These are phyloP conservation scores for Calonectria fujianensis DNA, from an alignment of 2,329 filamentous ascomycete genomes.

Conservation along the genomic window DNA sequence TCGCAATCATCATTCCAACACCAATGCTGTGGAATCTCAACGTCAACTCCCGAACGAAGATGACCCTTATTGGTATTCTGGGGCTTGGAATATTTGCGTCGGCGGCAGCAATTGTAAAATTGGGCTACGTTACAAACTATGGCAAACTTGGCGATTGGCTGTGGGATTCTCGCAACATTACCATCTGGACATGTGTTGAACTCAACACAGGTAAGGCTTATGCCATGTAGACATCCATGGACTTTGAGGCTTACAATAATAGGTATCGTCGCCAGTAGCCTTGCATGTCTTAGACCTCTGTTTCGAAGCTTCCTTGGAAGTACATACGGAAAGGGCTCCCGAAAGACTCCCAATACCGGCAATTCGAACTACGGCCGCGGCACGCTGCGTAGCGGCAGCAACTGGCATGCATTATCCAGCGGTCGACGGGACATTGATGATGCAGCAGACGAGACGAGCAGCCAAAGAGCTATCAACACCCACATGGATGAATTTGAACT, in stretches of 20 bases:
- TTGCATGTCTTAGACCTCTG: slow-evolving; percentile 60
- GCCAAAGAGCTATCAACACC: slow-evolving; percentile 55
- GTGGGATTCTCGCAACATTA: slow-evolving; percentile 68
- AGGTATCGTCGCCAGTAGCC: slow-evolving; percentile 61
- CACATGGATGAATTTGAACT: slow-evolving; percentile 54
- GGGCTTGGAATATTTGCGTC: slow-evolving; percentile 67
- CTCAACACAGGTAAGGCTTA: slow-evolving; percentile 52
- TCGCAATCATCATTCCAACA: slow-evolving; percentile 62
- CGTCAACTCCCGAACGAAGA: slow-evolving; percentile 64
- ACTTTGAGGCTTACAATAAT: slow-evolving; percentile 32
- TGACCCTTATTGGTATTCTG: slow-evolving; percentile 63
- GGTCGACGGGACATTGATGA: slow-evolving; percentile 45
- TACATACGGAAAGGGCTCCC: slow-evolving; percentile 56
- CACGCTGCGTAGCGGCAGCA: slow-evolving; percentile 49
- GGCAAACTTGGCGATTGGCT: slow-evolving; percentile 64
- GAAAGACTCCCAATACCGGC: slow-evolving; percentile 52
- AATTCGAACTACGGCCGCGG: slow-evolving; percentile 52
- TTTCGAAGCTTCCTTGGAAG: slow-evolving; percentile 59
- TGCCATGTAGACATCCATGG: neutral
- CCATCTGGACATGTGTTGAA: slow-evolving; percentile 66
- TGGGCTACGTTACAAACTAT: slow-evolving; percentile 62
- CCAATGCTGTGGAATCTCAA: slow-evolving; percentile 63
- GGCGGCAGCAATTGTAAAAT: slow-evolving; percentile 64
- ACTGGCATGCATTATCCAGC: slow-evolving; percentile 52
- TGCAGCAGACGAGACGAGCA: slow-evolving; percentile 52